phyloP scores from a whole-genome alignment of 768 basidiomycete species.

The Rhodotorula taiwanensis region DNA sequence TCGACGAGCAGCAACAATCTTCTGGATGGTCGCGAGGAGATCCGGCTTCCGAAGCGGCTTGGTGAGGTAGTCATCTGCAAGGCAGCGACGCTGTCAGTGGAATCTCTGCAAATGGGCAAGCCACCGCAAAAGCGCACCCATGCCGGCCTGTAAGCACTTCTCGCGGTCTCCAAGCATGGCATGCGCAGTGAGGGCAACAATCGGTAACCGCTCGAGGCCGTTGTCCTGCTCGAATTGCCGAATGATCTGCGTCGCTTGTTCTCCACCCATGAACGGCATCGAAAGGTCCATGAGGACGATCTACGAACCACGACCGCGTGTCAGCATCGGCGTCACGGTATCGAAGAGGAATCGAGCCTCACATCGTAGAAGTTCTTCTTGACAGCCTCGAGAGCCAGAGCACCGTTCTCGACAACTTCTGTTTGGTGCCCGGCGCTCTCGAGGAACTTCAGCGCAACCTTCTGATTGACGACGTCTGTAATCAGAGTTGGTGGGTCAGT shows the following conservation, averaged over 20 bases:
- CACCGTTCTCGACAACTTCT: slow-evolving; percentile 96
- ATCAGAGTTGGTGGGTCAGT: background rate
- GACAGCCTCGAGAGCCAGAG: slow-evolving; percentile 84
- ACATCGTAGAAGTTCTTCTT: slow-evolving; percentile 52
- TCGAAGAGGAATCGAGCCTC: background rate
- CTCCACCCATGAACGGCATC: slow-evolving; percentile 90
- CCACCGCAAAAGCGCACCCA: slow-evolving; percentile 46
- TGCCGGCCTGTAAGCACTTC: slow-evolving; percentile 65
- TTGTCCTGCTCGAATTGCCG: slow-evolving; percentile 72
- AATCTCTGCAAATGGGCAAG: background rate
- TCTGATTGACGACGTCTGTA: slow-evolving; percentile 62
- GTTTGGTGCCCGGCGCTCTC: slow-evolving; percentile 93
- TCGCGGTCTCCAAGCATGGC: slow-evolving; percentile 90
- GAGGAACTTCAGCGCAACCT: slow-evolving; percentile 89
- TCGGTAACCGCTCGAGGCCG: slow-evolving; percentile 67
- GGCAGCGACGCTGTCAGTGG: background rate
- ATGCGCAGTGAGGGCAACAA: slow-evolving; percentile 94
- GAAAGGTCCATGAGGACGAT: slow-evolving; percentile 68
- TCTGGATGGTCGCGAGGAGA: slow-evolving; percentile 40
- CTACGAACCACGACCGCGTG: too few species aligned
- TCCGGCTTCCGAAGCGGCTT: slow-evolving; percentile 43
- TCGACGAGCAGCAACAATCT: slow-evolving; percentile 9
- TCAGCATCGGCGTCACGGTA: slow-evolving; percentile 13
- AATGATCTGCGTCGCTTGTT: slow-evolving; percentile 92
- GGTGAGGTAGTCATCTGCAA: slow-evolving; percentile 42